phyloP scores from a whole-genome alignment of 768 basidiomycete species.

The Kwoniella heveanensis region DNA sequence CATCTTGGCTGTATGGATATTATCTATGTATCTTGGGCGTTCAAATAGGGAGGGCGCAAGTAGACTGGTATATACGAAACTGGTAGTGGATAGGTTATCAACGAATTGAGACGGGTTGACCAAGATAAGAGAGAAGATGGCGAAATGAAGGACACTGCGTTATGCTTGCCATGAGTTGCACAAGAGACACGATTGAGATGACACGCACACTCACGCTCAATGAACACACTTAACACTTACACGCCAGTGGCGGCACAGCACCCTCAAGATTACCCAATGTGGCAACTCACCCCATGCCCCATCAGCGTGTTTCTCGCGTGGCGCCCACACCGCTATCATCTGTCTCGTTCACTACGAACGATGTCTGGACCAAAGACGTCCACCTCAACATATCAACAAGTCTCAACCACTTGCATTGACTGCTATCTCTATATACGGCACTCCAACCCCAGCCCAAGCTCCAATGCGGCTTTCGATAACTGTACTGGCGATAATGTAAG shows the following conservation, averaged over 20 bases:
- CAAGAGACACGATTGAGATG: neutral
- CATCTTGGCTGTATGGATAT: conserved; percentile 40
- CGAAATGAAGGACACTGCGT: no score
- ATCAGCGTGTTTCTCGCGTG: neutral
- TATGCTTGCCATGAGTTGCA: neutral
- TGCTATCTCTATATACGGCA: no score
- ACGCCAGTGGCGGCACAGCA: conserved; percentile 1
- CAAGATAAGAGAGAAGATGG: no score
- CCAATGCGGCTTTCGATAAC: neutral
- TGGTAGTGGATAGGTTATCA: neutral
- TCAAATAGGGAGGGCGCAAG: neutral
- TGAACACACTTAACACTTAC: neutral
- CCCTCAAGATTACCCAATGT: neutral
- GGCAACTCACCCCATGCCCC: neutral
- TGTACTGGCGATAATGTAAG: conserved; percentile 11
- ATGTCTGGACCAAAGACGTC: no score
- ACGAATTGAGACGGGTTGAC: neutral
- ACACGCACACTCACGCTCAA: neutral
- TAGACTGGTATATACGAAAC: neutral
- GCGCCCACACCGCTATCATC: neutral
- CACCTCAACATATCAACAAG: no score
- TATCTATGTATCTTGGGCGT: neutral
- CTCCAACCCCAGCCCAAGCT: no score
- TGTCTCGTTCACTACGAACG: no score
- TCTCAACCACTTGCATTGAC: no score